Evolutionary conservation across 2,329 filamentous ascomycete species (phyloP), one percentile per base, ranked within the genome.

Genomic region (Colletotrichum scovillei): DNA sequence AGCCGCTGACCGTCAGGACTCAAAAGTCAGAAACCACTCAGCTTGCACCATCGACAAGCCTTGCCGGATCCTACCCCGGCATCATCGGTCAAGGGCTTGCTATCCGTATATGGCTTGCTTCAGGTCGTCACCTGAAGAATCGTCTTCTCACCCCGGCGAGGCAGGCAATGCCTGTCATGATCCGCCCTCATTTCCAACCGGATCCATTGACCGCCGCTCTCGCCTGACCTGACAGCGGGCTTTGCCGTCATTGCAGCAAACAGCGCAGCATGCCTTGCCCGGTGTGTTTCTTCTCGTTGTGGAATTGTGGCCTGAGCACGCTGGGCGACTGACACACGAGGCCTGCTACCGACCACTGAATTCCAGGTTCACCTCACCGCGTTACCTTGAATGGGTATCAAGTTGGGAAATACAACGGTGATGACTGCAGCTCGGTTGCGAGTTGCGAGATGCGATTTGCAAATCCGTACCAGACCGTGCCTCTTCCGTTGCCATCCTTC

Each of bases 171-270:
- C 67, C 49, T 71, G 60, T 57, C 60, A 30, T 46, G 60, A 57
- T 70, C 67, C 71, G 56, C 56, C 35, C 49, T 73, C 67, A 73
- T 73, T 73, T 73, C 46, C 71, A 66, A 11, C 60, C 56, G 60
- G 59, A 62, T 30, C 71, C 62, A 66, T 64, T 56, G 55, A 22
- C 71, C 62, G 60, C 46, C 22, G 49, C 24, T 9, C 56, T 71
- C 62, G 46, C 59, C 49, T 66, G 46, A 28, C 14, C 28, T 73
- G 67, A 73, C 71, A 71, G 67, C 71, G 71, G 71, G 55, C 56
- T 71, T 71, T 73, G 71, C 71, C 71, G 71, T 8, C 59, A 57
- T 66, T 65, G 56, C 62, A 62, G 60, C 55, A 46, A 19, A 42
- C 46, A 55, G 55, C 24, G 28, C 71, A 32, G 32, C 46, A 42